Evolutionary conservation across 2,329 filamentous ascomycete genomes (phyloP).

Genomic region (Aaosphaeria arxii): DNA sequence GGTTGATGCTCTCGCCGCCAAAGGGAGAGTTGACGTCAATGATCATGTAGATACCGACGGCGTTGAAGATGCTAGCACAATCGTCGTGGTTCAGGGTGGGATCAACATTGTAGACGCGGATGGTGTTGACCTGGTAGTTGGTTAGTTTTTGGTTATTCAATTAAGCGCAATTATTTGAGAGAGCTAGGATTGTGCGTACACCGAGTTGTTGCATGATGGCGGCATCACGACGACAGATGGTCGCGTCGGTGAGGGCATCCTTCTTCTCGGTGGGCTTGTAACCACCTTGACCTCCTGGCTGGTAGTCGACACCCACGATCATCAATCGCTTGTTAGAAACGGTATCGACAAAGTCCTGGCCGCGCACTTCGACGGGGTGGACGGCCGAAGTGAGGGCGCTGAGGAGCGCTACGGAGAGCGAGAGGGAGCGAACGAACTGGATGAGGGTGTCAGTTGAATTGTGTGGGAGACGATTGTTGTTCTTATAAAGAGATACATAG

Average conservation of each 20-base stretch:
- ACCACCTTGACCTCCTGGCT: constrained; percentile 59
- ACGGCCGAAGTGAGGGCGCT: constrained; percentile 51
- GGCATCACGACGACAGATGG: constrained; percentile 60
- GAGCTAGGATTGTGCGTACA: constrained; percentile 32
- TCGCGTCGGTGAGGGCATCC: constrained; percentile 58
- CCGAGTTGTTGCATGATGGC: constrained; percentile 62
- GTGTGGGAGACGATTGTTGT: no score
- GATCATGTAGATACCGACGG: constrained; percentile 64
- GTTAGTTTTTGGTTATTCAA: no score
- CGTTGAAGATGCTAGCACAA: constrained; percentile 64
- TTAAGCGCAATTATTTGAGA: no score
- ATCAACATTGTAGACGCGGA: constrained; percentile 64
- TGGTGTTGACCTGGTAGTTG: constrained; percentile 53
- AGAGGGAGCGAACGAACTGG: constrained; percentile 10
- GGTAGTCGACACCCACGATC: constrained; percentile 60
- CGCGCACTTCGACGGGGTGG: constrained; percentile 54
- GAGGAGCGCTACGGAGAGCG: constrained; percentile 25
- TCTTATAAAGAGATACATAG: no score
- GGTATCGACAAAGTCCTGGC: constrained; percentile 61
- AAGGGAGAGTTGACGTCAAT: constrained; percentile 64
- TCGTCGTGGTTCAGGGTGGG: constrained; percentile 59
- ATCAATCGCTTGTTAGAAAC: constrained; percentile 58
- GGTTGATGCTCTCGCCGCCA: constrained; percentile 55
- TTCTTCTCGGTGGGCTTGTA: constrained; percentile 49
- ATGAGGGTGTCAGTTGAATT: no score